Percentiles rank a stretch among this genome's conserved stretches.
Conservation (phyloP, 305 asterid species). For the Fraxinus sp. region DNA sequence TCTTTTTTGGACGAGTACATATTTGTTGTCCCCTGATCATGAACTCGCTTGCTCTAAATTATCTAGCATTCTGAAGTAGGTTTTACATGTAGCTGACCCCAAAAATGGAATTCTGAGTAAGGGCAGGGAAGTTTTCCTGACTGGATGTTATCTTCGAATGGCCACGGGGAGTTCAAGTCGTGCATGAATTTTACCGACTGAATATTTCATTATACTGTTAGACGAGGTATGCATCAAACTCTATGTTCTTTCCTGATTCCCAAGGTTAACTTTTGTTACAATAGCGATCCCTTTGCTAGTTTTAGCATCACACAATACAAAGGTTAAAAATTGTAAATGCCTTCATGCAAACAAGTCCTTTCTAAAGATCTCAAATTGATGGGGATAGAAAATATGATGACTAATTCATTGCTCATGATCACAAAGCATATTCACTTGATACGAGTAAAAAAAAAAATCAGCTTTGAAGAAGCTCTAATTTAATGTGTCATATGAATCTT, state of each 20-base stretch:
- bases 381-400: neutral
- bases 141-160: constrained; percentile 90
- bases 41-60: neutral
- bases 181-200: constrained; percentile 86
- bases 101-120: constrained; percentile 70
- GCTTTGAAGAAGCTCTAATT: neutral
- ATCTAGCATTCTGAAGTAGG: constrained; percentile 45
- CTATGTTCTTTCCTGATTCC: constrained; percentile 9
- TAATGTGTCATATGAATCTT: neutral
- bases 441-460: neutral
- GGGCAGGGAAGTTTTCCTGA: constrained; percentile 83
- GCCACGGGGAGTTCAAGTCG: constrained; percentile 46
- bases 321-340: neutral
- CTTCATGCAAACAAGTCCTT: neutral
- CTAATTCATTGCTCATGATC: neutral
- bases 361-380: neutral
- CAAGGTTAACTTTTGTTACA: neutral
- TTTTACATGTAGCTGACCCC: constrained; percentile 80
- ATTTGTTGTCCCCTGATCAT: neutral
- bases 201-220: constrained; percentile 70
- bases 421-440: constrained; percentile 3
- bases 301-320: neutral
- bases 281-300: neutral
- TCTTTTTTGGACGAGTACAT: neutral
- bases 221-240: constrained; percentile 62